Base-by-base conservation (phyloP, 148 eudicot species). In the Vaccinium vitisidaea region DNA sequence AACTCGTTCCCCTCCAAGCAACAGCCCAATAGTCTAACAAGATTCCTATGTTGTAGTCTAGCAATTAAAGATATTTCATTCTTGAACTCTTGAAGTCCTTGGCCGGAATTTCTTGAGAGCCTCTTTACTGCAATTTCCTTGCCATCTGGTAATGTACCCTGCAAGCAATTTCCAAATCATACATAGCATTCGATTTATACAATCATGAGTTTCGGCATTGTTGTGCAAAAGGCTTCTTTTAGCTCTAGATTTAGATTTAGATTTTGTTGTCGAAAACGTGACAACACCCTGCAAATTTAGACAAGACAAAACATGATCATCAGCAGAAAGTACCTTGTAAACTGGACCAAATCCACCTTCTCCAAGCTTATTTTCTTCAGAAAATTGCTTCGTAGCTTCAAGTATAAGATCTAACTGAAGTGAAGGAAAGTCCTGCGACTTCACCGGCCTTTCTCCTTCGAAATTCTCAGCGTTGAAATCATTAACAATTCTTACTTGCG, bases 11-110 rank as follows among this genome's bases (percentile, higher is more conserved):
- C 75, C 5, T 84, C 53, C 18, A 80, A 54, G 32, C 92, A 88
- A 80, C 80, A 90, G 13, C 92, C 89, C 80, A 88, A 67, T 16
- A 90, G 84, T 32, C 77, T 87, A 6, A 90, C 92, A 39, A 90
- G 79, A 71, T 90, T 88, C 2, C 86, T 84, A 80, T 90, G 92
- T n/a, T 86, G 90, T 25, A 90, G 84, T 80, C 73, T 88, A 2
- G 92, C 92, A n/a, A 87, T 87, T 67, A 85, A 48, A 36, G 30
- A 52, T 39, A 88, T 86, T 77, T 90, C 92, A 13, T 88, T 88
- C 48, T 84, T 85, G 79, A 90, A 87, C 71, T 88, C 90, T 25
- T 21, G 74, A 15, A 79, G 36, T 53, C 90, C 90, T 82, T 90
- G 92, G 30, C 70, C 80, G 0, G 90, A 88, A 43, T 75, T 83